Percentiles rank a stretch among this genome's conserved stretches.
These are phyloP conservation scores for Blastomyces emzantsi DNA, from an alignment of 2,329 filamentous ascomycete genomes.

Conservation along the genomic window DNA sequence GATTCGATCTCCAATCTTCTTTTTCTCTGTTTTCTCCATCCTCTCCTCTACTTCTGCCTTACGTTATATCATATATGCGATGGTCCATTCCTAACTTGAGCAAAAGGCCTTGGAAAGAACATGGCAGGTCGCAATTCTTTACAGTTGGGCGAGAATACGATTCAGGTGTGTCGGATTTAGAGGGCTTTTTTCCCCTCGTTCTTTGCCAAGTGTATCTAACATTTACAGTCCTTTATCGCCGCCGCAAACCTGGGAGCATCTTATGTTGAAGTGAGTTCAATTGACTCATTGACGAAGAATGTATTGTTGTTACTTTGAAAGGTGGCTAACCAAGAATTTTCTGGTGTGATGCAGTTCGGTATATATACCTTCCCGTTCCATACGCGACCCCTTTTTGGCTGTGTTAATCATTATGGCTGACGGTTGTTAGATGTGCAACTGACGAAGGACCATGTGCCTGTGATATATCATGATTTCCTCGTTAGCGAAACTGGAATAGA, in stretches of 20 bases:
- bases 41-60: conserved; percentile 3
- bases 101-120: conserved; percentile 77
- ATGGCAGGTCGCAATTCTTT: conserved; percentile 71
- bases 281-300: not conserved
- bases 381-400: conserved; percentile 8
- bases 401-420: conserved; percentile 31
- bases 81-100: conserved; percentile 31
- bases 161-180: conserved; percentile 42
- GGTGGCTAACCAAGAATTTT: not conserved
- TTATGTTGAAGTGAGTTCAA: conserved; percentile 51
- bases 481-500: conserved; percentile 97
- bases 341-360: conserved; percentile 14
- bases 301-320: not conserved
- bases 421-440: conserved; percentile 74
- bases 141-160: conserved; percentile 91
- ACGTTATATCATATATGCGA: not conserved
- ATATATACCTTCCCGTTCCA: conserved; percentile 4
- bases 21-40: conserved; percentile 12
- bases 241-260: conserved; percentile 82
- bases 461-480: conserved; percentile 97
- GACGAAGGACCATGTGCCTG: conserved; percentile 96
- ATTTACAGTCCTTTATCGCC: conserved; percentile 73
- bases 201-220: conserved; percentile 14
- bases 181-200: not conserved
- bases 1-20: conserved; percentile 9